phyloP scores from a whole-genome alignment of 2,329 filamentous ascomycete species.

The Epichloe sp. region DNA sequence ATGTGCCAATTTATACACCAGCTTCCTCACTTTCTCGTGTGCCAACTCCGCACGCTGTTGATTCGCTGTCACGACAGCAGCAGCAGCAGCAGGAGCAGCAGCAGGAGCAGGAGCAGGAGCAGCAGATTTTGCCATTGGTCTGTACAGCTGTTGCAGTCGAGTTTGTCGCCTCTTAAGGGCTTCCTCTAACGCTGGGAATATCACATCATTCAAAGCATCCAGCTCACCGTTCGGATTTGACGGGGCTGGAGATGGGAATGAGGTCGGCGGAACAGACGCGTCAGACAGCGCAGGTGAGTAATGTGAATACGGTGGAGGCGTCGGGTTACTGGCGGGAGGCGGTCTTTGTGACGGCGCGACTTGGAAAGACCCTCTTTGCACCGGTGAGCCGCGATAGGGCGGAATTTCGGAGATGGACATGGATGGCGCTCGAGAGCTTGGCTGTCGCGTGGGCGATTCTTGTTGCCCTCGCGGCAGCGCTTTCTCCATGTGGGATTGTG shows the following conservation, averaged over 20 bases:
- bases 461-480: slow-evolving; percentile 10
- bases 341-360: slow-evolving; percentile 10
- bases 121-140: slow-evolving; percentile 16
- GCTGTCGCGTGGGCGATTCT: slow-evolving; percentile 8
- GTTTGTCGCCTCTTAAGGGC: slow-evolving; percentile 70
- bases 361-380: slow-evolving; percentile 18
- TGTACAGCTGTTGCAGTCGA: slow-evolving; percentile 40
- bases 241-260: slow-evolving; percentile 45
- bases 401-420: slow-evolving; percentile 42
- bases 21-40: slow-evolving; percentile 68
- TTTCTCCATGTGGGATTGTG: slow-evolving; percentile 4
- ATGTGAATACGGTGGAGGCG: slow-evolving; percentile 18
- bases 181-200: slow-evolving; percentile 84
- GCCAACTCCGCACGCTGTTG: slow-evolving; percentile 56
- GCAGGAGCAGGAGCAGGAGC: slow-evolving; percentile 17
- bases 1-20: slow-evolving; percentile 71
- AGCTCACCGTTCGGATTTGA: slow-evolving; percentile 53
- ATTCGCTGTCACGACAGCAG: slow-evolving; percentile 39
- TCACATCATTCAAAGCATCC: slow-evolving; percentile 79
- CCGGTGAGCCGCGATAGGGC: slow-evolving; percentile 32
- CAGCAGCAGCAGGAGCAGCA: slow-evolving; percentile 10
- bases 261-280: slow-evolving; percentile 24
- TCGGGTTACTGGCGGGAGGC: slow-evolving; percentile 3
- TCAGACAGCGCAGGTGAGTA: slow-evolving; percentile 20
- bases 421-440: slow-evolving; percentile 21